Conservation (phyloP, 257 asterid genomes). For the Echium plantagineum region DNA sequence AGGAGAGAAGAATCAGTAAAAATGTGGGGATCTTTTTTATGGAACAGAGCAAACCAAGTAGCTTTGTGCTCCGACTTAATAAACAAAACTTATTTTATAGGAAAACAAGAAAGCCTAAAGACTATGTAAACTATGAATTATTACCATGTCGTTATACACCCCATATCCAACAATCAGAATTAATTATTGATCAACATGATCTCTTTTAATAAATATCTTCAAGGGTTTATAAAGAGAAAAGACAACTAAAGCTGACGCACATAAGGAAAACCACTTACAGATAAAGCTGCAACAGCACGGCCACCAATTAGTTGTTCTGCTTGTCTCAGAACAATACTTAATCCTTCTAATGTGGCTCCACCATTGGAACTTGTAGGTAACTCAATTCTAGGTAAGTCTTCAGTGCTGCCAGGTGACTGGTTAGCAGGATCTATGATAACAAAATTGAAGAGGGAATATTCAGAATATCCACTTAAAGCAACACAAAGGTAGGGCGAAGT, state of each 20-base stretch:
- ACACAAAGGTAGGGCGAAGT: constrained; percentile 9
- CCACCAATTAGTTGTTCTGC: constrained; percentile 60
- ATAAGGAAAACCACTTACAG: constrained; percentile 42
- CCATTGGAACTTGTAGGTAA: constrained; percentile 60
- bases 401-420: constrained; percentile 34
- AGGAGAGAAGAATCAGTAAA: constrained; percentile 23
- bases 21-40: background rate
- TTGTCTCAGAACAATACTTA: constrained; percentile 48
- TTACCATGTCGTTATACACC: background rate
- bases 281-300: constrained; percentile 60
- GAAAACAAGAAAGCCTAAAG: background rate
- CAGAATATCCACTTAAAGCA: constrained; percentile 9
- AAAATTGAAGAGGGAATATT: constrained; percentile 6
- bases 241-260: background rate
- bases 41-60: background rate
- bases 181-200: background rate
- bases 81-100: background rate
- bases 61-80: background rate
- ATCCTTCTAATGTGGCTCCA: constrained; percentile 53
- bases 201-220: background rate
- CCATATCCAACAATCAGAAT: no score
- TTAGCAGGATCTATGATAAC: constrained; percentile 31
- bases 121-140: no score
- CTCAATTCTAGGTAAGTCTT: constrained; percentile 24
- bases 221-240: background rate